Evolutionary conservation across 2,329 filamentous ascomycete genomes (phyloP), one percentile per base, ranked within the genome.

Genomic region (Colletotrichum sp.): DNA sequence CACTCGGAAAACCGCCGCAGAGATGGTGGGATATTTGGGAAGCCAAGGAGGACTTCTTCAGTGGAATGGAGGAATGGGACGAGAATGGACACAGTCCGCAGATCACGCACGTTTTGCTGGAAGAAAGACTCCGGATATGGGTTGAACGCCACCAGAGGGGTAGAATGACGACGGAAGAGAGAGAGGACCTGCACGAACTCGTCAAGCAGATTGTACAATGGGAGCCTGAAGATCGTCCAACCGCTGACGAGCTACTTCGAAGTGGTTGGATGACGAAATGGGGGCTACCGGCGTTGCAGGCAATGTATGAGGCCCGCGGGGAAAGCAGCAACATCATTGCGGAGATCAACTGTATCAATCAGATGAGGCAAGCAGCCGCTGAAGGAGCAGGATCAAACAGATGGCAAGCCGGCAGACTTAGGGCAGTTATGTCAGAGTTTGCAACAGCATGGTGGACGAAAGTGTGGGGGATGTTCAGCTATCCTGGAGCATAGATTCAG

Each of bases 11-110:
- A 33, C 27, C 29, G 0, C 57, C 57, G 0, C 29, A 59, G 6
- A 33, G 27, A n/a, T 59, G 57, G 57, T 59, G 57, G 57, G 57
- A 59, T 3, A 0, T 33, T 11, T 59, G 57, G 57, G 29, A 59
- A 1, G 57, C 18, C n/a, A 51, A 51, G 6, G 43, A 21, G 0
- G 43, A 51, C 0, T 51, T 51, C 43, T 51, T 51, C 43, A 51
- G 11, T 2, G 6, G n/a, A 33, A 5, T 2, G 0, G 27, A 4
- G 1, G 18, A 33, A 0, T 33, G 16, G 29, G 18, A 31, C 18
- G 54, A 57, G 9, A 15, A 55, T 24, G 51, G 27, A 12, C n/a
- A 24, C n/a, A 27, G 27, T 16, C 27, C 12, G 9, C 21, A 55
- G 5, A 21, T 24, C 6, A 29, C 21, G n/a, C 21, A 55, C 3